These are phyloP conservation scores for Phytophthora gonapodyides DNA, from an alignment of 352 stramenopile genomes.

Conservation along the genomic window DNA sequence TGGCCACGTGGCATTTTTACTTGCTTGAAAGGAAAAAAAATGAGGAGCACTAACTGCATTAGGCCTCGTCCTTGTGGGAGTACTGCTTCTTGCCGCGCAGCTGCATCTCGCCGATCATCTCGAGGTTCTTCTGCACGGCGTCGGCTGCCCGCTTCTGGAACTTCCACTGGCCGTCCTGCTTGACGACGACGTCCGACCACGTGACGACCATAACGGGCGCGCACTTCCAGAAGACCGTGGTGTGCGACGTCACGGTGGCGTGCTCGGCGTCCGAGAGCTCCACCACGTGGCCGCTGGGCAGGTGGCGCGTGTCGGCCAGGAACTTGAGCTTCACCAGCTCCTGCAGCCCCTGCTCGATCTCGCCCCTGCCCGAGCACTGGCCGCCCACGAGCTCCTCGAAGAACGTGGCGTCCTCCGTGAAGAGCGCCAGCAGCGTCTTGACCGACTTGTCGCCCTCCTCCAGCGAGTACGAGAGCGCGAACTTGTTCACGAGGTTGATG, in stretches of 20 bases:
- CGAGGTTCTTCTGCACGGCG: conserved; percentile 87
- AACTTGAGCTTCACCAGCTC: conserved; percentile 81
- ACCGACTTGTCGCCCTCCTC: conserved; percentile 75
- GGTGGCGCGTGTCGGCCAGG: conserved; percentile 77
- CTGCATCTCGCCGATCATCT: conserved; percentile 90
- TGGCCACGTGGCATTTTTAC: no score
- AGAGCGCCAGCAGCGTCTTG: conserved; percentile 69
- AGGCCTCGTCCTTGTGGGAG: conserved; percentile 61
- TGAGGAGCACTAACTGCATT: conserved; percentile 6
- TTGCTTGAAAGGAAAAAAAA: conserved; percentile 4
- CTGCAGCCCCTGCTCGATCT: conserved; percentile 75
- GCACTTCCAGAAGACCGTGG: conserved; percentile 87
- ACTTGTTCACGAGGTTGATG: conserved; percentile 87
- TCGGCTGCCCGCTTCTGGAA: conserved; percentile 76
- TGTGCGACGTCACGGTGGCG: conserved; percentile 64
- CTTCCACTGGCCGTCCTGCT: conserved; percentile 72
- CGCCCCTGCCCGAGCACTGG: conserved; percentile 57
- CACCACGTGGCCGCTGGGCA: conserved; percentile 83
- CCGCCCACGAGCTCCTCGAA: conserved; percentile 76
- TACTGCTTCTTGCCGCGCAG: conserved; percentile 90
- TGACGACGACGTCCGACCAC: conserved; percentile 79
- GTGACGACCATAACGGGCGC: conserved; percentile 84
- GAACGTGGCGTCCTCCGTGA: conserved; percentile 76
- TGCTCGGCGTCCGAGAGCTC: conserved; percentile 56
- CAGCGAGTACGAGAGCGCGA: conserved; percentile 78